Percentiles rank a stretch among this genome's conserved stretches.
Conservation (phyloP, 1,284 basidiomycete species). For the Singerocomus rubriflavus region DNA sequence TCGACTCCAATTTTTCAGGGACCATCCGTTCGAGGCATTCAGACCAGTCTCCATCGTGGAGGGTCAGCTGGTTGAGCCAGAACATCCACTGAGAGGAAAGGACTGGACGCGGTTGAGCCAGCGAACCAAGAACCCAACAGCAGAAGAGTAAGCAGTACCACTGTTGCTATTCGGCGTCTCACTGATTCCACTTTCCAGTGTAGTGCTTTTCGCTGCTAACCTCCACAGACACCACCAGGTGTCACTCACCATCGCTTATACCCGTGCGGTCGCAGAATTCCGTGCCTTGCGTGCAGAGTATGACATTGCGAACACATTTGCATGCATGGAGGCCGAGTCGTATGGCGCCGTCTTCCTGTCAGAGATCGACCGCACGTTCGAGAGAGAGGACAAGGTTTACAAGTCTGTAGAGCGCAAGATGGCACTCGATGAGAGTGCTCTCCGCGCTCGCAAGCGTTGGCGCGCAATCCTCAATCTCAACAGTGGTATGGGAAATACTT, state of each 20-base stretch:
- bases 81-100: conserved; percentile 56
- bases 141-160: conserved; percentile 80
- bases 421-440: conserved; percentile 54
- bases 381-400: conserved; percentile 60
- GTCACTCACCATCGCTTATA: conserved; percentile 81
- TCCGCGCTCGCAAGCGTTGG: conserved; percentile 72
- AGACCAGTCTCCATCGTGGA: conserved; percentile 81
- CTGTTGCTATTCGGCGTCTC: background rate
- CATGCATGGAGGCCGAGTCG: conserved; percentile 76
- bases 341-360: conserved; percentile 73
- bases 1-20: conserved; percentile 88
- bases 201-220: conserved; percentile 77
- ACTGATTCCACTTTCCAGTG: conserved; percentile 46
- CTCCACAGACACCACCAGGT: conserved; percentile 66
- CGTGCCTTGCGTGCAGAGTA: conserved; percentile 82
- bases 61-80: conserved; percentile 50
- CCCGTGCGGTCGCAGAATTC: conserved; percentile 79
- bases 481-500: conserved; percentile 44
- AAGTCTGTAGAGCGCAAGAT: conserved; percentile 55
- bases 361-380: conserved; percentile 59
- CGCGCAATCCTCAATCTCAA: conserved; percentile 55
- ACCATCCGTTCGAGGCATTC: conserved; percentile 96
- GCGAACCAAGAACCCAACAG: conserved; percentile 75
- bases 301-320: conserved; percentile 74
- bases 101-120: conserved; percentile 79